Conservation (phyloP, 2,329 filamentous ascomycete species). For the Cadophora sp. region DNA sequence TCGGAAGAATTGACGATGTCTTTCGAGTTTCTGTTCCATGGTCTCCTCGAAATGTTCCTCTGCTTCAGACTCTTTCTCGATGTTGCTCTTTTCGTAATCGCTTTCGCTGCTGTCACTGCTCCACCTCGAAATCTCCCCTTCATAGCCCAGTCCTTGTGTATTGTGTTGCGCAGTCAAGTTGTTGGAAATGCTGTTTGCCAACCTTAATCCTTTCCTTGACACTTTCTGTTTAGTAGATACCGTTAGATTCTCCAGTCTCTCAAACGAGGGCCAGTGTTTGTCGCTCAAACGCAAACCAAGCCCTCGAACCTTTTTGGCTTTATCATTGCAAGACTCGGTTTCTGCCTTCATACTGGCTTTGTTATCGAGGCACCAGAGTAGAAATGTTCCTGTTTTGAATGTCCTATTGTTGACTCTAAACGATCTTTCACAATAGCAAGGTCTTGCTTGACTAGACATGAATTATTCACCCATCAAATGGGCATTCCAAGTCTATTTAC, state of each 20-base stretch:
- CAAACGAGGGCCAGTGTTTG: not conserved
- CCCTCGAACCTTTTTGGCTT: not conserved
- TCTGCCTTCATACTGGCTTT: not conserved
- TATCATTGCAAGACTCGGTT: not conserved
- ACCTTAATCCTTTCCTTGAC: not conserved
- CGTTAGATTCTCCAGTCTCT: too few species aligned
- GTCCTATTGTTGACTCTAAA: not conserved
- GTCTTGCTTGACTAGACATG: not conserved
- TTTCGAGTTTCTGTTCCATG: conserved; percentile 28
- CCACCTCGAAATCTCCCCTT: not conserved
- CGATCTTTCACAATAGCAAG: not conserved
- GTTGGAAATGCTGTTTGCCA: not conserved
- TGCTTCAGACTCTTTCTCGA: not conserved
- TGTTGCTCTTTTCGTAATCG: not conserved
- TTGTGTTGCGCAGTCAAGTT: not conserved
- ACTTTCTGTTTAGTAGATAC: too few species aligned
- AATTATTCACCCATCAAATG: not conserved
- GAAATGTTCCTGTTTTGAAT: not conserved
- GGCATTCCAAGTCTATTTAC: not conserved
- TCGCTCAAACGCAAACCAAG: not conserved
- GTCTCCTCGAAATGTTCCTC: conserved; percentile 13
- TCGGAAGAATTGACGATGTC: conserved; percentile 30
- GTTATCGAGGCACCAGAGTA: not conserved
- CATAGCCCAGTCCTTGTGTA: not conserved
- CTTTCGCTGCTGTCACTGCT: conserved; percentile 10